These are phyloP conservation scores for Cenchrus purpureus DNA, from an alignment of 176 grass and related monocot species.

Conservation along the genomic window DNA sequence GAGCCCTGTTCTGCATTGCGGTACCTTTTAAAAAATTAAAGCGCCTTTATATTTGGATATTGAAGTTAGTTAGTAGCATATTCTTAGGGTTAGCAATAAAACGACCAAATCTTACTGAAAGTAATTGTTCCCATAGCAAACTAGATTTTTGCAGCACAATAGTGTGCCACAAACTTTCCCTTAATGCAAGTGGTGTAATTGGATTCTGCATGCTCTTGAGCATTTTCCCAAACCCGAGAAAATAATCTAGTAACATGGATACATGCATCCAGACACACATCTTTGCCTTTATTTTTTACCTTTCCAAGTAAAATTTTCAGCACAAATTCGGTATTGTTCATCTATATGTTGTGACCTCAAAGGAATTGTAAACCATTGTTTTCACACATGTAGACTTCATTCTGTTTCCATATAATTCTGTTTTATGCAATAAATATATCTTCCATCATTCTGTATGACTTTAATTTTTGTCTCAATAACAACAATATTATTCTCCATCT, in stretches of 20 bases:
- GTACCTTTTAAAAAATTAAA: neutral
- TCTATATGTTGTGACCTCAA: conserved; percentile 16
- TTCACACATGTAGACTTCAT: neutral
- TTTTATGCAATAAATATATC: neutral
- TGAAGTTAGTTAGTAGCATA: neutral
- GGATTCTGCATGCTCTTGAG: neutral
- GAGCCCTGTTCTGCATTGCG: neutral
- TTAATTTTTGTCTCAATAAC: neutral
- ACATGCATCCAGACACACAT: neutral
- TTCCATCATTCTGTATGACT: neutral
- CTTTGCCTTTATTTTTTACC: conserved; percentile 1
- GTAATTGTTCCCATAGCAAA: neutral
- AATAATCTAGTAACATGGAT: neutral
- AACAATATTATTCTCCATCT: conserved; percentile 44
- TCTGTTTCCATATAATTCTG: neutral
- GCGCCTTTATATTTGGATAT: neutral
- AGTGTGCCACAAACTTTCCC: neutral
- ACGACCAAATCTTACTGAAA: neutral
- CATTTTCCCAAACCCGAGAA: conserved; percentile 10
- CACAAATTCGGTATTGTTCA: neutral
- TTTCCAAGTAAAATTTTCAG: neutral
- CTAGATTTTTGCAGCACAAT: neutral
- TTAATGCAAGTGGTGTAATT: conserved; percentile 10
- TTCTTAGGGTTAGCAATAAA: neutral
- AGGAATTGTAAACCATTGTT: neutral